Base-by-base conservation (phyloP, 257 asterid genomes). In the Rubia yunnanensis region DNA sequence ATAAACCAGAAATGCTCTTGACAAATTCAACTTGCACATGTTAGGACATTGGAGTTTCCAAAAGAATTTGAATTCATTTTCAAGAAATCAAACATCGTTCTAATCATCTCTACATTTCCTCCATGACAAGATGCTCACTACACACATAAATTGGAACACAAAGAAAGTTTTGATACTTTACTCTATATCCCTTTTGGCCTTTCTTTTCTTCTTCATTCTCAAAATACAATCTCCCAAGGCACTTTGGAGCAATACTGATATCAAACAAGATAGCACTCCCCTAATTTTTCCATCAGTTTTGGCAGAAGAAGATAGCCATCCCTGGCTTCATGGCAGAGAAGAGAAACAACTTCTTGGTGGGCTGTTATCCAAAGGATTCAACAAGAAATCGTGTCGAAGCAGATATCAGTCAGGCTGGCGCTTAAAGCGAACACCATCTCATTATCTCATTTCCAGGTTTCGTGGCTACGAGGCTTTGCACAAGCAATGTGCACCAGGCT, bases 381-480 rank as follows among this genome's bases (percentile, higher is more conserved):
- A 87, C 36, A 79, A 78, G 75, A 68, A 69, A 50, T 84, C 95
- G 61, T 92, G 97, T 77, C 70, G 65, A 24, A 92, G 97, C 76
- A 86, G 97, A 75, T 75, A 81, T 31, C 82, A 81, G 8, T 85
- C 92, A 23, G 76, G 71, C 69, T 60, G 72, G 55, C 84, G 77
- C 55, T 82, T 79, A 15, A 84, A 70, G 55, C 80, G 64, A 23
- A 62, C 27, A 28, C 83, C 96, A 15, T 85, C 96, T 28, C 69
- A 86, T 49, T 64, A 85, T 79, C 91, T 87, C 73, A 66, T 89
- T 75, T 81, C 89, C 32, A 86, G 74, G 72, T 66, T 89, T 60
- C 69, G 98, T 50, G 79, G 79, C 70, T 84, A 92, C 7, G 97
- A 89, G 76, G 84, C 84, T 9, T 92, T 74, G 8, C 97, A 89